phyloP scores from a whole-genome alignment of 2,329 filamentous ascomycete genomes.

The Diplodia seriata region DNA sequence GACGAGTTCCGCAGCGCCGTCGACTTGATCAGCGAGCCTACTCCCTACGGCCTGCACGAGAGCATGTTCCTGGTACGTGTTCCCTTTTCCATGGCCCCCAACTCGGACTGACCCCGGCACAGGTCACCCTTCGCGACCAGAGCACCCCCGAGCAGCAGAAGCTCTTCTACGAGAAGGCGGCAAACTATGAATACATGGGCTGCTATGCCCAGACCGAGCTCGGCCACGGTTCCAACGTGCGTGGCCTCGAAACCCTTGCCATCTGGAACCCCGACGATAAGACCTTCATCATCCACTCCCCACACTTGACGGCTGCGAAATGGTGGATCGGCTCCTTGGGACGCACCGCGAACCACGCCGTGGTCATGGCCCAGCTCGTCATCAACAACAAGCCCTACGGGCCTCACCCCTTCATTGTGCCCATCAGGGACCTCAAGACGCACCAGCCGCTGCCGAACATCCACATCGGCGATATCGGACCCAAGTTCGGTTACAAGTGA shows the following conservation, averaged over 20 bases:
- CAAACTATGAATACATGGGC: conserved; percentile 74
- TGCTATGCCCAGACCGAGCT: conserved; percentile 84
- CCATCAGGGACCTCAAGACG: conserved; percentile 73
- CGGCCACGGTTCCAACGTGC: conserved; percentile 78
- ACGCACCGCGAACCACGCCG: conserved; percentile 76
- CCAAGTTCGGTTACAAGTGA: conserved; percentile 77
- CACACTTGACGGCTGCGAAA: conserved; percentile 76
- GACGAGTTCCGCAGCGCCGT: conserved; percentile 71
- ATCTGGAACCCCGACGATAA: conserved; percentile 77
- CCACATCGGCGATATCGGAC: conserved; percentile 80
- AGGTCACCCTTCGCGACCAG: conserved; percentile 74
- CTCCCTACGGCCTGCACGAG: conserved; percentile 75
- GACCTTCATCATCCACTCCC: conserved; percentile 77
- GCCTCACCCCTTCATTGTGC: conserved; percentile 80
- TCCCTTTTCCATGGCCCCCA: conserved; percentile 23
- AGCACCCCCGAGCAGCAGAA: conserved; percentile 76
- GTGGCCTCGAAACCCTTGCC: conserved; percentile 72
- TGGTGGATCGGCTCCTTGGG: conserved; percentile 87
- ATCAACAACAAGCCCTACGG: conserved; percentile 72
- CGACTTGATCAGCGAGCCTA: conserved; percentile 74
- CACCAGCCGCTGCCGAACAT: conserved; percentile 72
- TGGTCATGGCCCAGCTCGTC: conserved; percentile 79
- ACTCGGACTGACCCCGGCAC: conserved; percentile 4
- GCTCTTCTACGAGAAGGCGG: conserved; percentile 72
- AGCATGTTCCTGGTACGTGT: conserved; percentile 68